Evolutionary conservation across 1,284 basidiomycete genomes (phyloP).

Genomic region (Cutaneotrichosporon cyanovorans): DNA sequence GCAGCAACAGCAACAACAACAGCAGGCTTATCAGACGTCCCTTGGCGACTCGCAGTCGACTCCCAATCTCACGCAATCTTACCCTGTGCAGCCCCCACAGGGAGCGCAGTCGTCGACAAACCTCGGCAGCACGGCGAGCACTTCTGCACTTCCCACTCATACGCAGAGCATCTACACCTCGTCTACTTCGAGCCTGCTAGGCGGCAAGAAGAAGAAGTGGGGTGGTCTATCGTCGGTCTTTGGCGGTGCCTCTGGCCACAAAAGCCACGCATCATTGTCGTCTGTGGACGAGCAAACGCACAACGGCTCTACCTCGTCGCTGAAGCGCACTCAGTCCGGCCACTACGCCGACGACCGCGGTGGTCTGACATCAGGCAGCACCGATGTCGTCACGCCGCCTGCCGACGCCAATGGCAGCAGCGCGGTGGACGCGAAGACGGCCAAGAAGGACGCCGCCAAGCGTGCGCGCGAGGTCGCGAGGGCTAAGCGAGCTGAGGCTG

Average conservation of each 20-base stretch:
- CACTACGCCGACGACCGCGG: constrained; percentile 57
- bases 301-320: constrained; percentile 38
- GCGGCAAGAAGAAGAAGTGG: constrained; percentile 44
- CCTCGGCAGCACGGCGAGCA: background rate
- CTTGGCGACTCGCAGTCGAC: constrained; percentile 6
- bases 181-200: background rate
- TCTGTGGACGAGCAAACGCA: constrained; percentile 55
- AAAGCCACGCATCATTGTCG: constrained; percentile 49
- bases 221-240: constrained; percentile 56
- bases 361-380: constrained; percentile 39
- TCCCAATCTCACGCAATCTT: constrained; percentile 2
- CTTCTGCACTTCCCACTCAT: background rate
- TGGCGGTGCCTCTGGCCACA: constrained; percentile 56
- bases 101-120: constrained; percentile 3
- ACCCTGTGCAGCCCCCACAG: background rate
- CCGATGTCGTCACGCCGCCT: background rate
- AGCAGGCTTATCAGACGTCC: constrained; percentile 1
- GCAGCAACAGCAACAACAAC: constrained; percentile 16
- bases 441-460: constrained; percentile 82
- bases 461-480: constrained; percentile 78
- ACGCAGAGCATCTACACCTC: too few relatives aligned
- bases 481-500: constrained; percentile 69
- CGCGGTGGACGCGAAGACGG: constrained; percentile 72
- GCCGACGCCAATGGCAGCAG: too few relatives aligned
- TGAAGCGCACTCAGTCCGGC: constrained; percentile 79